Evolutionary conservation across 495 filamentous ascomycete genomes (phyloP), one percentile per base, ranked within the genome.

Genomic region (Amphirosellinia nigrospora): DNA sequence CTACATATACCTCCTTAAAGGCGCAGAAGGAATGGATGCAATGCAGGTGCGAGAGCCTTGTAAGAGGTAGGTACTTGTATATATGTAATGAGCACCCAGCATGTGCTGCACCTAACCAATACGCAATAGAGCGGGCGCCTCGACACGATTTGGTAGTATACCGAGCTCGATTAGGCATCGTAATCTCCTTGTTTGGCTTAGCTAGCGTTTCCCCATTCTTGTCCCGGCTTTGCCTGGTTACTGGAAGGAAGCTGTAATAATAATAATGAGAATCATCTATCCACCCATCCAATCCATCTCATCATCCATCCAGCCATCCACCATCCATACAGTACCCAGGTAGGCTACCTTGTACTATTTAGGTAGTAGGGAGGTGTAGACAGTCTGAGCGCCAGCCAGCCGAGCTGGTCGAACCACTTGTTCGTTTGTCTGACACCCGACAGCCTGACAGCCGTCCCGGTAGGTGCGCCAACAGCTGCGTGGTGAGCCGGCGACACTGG

Each of bases 131-230:
- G 61, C 61, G 41, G 61, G 43, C 41, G 46, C 26, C 38, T 62
- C 26, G 30, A 64, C 46, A 36, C 41, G 23, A 64, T 23, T 32
- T 66, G 48, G 30, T 55, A 23, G 48, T 52, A 67, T 23, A 58
- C 50, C 48, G 48, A 32, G 64, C 64, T 58, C 38, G 23, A 67
- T 67, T 67, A 34, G 52, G 64, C 52, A 45, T 13, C 23, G 48
- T 28, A 67, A 67, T 67, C 64, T 67, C 64, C 64, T 58, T 9
- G 52, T 67, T 45, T 19, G 64, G 64, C 64, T 67, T 67, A 52
- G 16, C 48, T 58, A 45, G 52, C 52, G 38, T 58, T 67, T 58
- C 64, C 60, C 10, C 36, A 28, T 2, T 36, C 43, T 36, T 13
- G 32, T 50, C 43, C 41, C 26, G 28, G 61, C 41, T 36, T 64